Evolutionary conservation across 352 stramenopile species (phyloP).

Genomic region (Globisporangium acanthophoron): DNA sequence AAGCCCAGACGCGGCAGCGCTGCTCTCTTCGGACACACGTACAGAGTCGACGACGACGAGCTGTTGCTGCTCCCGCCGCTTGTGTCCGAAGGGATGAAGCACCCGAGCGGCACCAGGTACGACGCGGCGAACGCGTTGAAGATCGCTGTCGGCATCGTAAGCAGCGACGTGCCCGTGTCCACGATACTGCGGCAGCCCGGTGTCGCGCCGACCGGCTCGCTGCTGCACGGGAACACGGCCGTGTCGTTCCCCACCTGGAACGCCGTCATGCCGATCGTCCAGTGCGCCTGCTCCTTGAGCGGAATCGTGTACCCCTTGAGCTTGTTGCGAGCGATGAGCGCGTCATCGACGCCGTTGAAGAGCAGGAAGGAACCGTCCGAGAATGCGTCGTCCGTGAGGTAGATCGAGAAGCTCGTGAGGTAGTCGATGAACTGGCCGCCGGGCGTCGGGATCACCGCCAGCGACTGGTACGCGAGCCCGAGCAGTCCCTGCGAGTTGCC

Average conservation of each 20-base stretch:
- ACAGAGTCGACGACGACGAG: conserved; percentile 21
- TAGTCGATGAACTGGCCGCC: conserved; percentile 51
- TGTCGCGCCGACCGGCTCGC: conserved; percentile 10
- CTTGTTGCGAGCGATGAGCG: conserved; percentile 37
- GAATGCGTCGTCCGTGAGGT: conserved; percentile 35
- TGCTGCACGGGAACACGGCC: conserved; percentile 37
- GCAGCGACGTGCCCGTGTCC: conserved; percentile 45
- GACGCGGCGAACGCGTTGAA: neutral
- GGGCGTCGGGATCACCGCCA: conserved; percentile 45
- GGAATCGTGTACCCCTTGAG: conserved; percentile 38
- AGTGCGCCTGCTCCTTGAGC: conserved; percentile 49
- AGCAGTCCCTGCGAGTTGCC: conserved; percentile 55
- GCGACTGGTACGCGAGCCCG: conserved; percentile 46
- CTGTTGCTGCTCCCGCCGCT: neutral
- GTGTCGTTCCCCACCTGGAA: conserved; percentile 41
- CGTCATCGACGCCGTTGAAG: conserved; percentile 61
- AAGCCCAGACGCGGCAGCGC: conserved; percentile 45
- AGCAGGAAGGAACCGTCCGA: conserved; percentile 56
- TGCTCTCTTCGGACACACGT: conserved; percentile 43
- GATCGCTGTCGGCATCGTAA: conserved; percentile 2
- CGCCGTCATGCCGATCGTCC: conserved; percentile 62
- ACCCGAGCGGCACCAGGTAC: conserved; percentile 7
- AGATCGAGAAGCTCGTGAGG: conserved; percentile 68
- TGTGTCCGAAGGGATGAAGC: conserved; percentile 1
- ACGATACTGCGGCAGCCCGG: conserved; percentile 41